phyloP scores from a whole-genome alignment of 2,329 filamentous ascomycete species.

The Microdochium paspali region DNA sequence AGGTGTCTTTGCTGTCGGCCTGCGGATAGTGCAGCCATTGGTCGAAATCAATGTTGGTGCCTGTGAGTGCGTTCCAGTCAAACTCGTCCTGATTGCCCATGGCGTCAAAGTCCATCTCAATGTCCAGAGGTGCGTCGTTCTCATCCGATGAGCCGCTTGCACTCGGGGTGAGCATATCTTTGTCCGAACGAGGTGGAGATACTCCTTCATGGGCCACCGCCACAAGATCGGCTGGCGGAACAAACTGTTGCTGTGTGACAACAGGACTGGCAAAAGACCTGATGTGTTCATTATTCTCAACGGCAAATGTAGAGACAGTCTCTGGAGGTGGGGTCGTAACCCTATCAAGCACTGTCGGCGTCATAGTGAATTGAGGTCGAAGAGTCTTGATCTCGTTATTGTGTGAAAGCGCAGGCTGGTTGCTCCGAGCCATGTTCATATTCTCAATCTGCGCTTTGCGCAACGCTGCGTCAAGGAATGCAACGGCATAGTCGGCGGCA shows the following conservation, averaged over 20 bases:
- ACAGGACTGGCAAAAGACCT: not conserved
- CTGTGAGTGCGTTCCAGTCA: constrained; percentile 43
- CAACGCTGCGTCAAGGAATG: constrained; percentile 86
- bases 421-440: constrained; percentile 30
- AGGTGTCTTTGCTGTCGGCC: constrained; percentile 30
- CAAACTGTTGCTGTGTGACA: constrained; percentile 2
- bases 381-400: constrained; percentile 9
- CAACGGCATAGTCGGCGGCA: constrained; percentile 91
- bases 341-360: constrained; percentile 10
- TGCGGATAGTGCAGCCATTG: constrained; percentile 50
- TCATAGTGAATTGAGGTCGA: constrained; percentile 10
- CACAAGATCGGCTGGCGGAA: constrained; percentile 8
- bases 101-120: constrained; percentile 33
- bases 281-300: not conserved
- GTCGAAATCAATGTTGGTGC: constrained; percentile 46
- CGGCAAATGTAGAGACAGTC: constrained; percentile 17
- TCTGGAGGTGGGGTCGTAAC: constrained; percentile 44
- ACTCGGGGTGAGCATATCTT: not conserved
- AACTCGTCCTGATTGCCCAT: constrained; percentile 35
- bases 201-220: constrained; percentile 2
- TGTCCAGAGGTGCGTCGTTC: constrained; percentile 27
- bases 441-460: constrained; percentile 71
- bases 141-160: constrained; percentile 20
- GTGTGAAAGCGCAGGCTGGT: constrained; percentile 19
- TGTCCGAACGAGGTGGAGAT: constrained; percentile 3